phyloP scores from a whole-genome alignment of 371 early-diverging fungal species.

The Haplosporangium sp. region DNA sequence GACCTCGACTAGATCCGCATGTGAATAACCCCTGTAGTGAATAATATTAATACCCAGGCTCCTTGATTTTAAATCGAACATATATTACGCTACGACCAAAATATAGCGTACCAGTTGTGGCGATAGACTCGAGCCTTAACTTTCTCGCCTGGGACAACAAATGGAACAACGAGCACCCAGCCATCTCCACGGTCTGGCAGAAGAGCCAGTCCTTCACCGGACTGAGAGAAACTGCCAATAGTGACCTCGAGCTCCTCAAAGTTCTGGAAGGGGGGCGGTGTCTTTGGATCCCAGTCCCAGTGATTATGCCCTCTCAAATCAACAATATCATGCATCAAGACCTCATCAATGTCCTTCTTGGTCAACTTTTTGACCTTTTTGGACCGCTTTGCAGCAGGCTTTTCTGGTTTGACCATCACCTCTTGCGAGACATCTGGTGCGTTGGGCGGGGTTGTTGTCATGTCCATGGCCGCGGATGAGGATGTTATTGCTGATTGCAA shows the following conservation, averaged over 20 bases:
- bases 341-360: slow-evolving; percentile 54
- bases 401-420: background rate
- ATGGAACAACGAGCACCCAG: slow-evolving; percentile 66
- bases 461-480: slow-evolving; percentile 1
- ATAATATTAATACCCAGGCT: background rate
- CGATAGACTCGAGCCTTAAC: slow-evolving; percentile 60
- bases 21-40: slow-evolving; percentile 60
- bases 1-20: slow-evolving; percentile 66
- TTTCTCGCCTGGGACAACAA: slow-evolving; percentile 61
- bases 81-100: no score
- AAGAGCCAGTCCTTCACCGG: slow-evolving; percentile 50
- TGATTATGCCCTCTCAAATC: slow-evolving; percentile 49
- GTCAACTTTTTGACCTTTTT: slow-evolving; percentile 49
- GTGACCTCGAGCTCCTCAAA: slow-evolving; percentile 52
- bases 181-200: slow-evolving; percentile 54
- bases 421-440: no score
- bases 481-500: slow-evolving; percentile 14
- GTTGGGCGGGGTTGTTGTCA: background rate
- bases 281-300: slow-evolving; percentile 54
- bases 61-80: no score
- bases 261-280: slow-evolving; percentile 53
- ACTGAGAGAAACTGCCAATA: slow-evolving; percentile 48
- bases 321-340: slow-evolving; percentile 53
- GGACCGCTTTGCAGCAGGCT: slow-evolving; percentile 16
- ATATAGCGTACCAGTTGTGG: slow-evolving; percentile 60